Percentiles rank a stretch among this genome's conserved stretches.
These are phyloP conservation scores for Parathielavia hyrcaniae DNA, from an alignment of 495 filamentous ascomycete genomes.

Conservation along the genomic window DNA sequence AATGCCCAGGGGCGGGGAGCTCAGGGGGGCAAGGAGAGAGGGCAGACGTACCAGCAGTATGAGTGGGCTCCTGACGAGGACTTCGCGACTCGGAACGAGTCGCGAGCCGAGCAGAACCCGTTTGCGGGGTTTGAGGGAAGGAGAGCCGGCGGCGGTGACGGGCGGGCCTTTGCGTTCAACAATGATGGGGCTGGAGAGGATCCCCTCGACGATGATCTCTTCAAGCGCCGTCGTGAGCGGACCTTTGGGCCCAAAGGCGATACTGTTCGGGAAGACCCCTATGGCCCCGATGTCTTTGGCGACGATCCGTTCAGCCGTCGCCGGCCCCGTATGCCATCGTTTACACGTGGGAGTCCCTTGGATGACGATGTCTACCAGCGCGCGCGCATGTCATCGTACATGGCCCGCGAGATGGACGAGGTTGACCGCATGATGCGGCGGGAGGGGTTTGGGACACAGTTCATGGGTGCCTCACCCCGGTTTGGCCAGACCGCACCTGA, in stretches of 20 bases:
- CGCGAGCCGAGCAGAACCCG: conserved; percentile 48
- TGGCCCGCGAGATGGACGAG: not conserved
- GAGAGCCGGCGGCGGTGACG: conserved; percentile 33
- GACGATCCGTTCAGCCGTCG: not conserved
- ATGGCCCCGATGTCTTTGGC: not conserved
- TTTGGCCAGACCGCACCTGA: too few species aligned
- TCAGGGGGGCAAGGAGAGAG: too few species aligned
- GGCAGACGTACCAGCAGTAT: too few species aligned
- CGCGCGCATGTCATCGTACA: not conserved
- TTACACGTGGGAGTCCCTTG: too few species aligned
- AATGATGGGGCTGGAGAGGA: not conserved
- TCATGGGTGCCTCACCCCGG: too few species aligned
- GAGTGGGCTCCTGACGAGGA: too few species aligned
- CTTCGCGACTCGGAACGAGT: too few species aligned
- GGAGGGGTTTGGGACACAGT: too few species aligned
- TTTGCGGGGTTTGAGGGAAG: conserved; percentile 66
- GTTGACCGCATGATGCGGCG: not conserved
- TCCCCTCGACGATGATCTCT: not conserved
- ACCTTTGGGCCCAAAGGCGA: not conserved
- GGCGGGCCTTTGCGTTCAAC: too few species aligned
- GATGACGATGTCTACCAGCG: too few species aligned
- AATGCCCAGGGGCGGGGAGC: conserved; percentile 46
- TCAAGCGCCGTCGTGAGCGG: not conserved
- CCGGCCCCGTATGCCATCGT: too few species aligned
- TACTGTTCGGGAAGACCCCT: not conserved